These are phyloP conservation scores for Mycena sanguinolenta DNA, from an alignment of 768 basidiomycete genomes.

Conservation along the genomic window DNA sequence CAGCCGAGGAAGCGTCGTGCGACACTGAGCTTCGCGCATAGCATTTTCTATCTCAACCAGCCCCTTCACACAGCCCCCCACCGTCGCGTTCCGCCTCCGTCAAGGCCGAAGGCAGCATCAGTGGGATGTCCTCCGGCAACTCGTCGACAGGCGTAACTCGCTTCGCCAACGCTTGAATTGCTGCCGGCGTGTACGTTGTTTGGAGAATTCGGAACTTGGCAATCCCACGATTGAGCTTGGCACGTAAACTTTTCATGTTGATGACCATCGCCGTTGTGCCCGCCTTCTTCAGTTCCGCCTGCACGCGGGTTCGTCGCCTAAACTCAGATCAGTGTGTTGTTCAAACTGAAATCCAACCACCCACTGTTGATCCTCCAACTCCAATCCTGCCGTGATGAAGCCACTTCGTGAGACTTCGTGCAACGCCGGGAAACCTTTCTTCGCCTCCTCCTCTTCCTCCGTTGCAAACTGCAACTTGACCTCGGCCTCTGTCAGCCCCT, in stretches of 20 bases:
- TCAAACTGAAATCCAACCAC: no score
- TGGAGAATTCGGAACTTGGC: conserved; percentile 8
- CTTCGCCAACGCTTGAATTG: neutral
- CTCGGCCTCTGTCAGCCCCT: no score
- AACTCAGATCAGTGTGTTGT: no score
- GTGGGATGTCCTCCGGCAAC: conserved; percentile 2
- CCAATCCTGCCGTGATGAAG: no score
- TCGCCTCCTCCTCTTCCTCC: no score
- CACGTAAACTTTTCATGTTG: neutral
- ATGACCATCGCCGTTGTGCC: neutral
- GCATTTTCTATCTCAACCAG: conserved; percentile 2
- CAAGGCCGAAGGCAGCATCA: conserved; percentile 16
- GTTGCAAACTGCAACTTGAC: no score
- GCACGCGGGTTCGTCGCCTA: conserved; percentile 9
- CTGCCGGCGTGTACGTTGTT: conserved; percentile 11
- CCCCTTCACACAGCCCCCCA: neutral
- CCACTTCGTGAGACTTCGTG: no score
- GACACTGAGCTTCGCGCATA: conserved; percentile 27
- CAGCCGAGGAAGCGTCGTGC: conserved; percentile 5
- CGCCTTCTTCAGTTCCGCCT: conserved; percentile 16
- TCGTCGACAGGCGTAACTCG: neutral
- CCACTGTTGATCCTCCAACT: no score
- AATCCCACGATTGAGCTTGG: conserved; percentile 13
- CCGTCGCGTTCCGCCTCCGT: neutral
- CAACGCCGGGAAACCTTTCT: no score